Percentiles rank a stretch among this genome's conserved stretches.
Conservation (phyloP, 306 rosid species). For the Fragaria vesca region DNA sequence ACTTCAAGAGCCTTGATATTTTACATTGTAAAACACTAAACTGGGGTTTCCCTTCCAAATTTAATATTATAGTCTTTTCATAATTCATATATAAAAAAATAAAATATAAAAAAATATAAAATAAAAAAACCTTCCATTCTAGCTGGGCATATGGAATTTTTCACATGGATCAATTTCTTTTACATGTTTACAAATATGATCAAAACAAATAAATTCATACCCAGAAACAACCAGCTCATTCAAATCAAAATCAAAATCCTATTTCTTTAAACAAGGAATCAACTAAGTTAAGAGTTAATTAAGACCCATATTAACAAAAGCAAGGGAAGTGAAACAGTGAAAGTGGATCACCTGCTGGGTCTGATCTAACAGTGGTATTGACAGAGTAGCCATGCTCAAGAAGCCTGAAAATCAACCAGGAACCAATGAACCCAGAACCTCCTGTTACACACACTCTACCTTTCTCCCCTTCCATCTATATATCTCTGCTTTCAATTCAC, state of each 20-base stretch:
- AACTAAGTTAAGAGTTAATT: not conserved
- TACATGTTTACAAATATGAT: not conserved
- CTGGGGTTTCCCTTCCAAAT: too few species aligned
- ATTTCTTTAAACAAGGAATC: not conserved
- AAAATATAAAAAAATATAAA: too few species aligned
- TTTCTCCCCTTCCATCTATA: conserved; percentile 24
- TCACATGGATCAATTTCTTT: not conserved
- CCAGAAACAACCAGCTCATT: not conserved
- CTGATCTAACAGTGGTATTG: conserved; percentile 44
- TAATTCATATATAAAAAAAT: too few species aligned
- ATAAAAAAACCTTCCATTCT: too few species aligned
- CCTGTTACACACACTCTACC: conserved; percentile 53
- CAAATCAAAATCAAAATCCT: not conserved
- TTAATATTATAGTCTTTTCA: too few species aligned
- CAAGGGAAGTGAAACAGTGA: not conserved
- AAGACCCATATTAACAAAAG: not conserved
- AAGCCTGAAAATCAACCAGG: conserved; percentile 50
- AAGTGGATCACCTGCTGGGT: conserved; percentile 29
- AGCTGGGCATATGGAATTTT: too few species aligned
- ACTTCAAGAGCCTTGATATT: too few species aligned
- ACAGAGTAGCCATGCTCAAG: conserved; percentile 52
- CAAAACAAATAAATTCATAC: not conserved
- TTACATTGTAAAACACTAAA: too few species aligned
- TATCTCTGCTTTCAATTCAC: not conserved
- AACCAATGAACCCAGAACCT: conserved; percentile 50